Evolutionary conservation across 2,329 filamentous ascomycete species (phyloP), one percentile per base, ranked within the genome.

Genomic region (Penicillium sp.): DNA sequence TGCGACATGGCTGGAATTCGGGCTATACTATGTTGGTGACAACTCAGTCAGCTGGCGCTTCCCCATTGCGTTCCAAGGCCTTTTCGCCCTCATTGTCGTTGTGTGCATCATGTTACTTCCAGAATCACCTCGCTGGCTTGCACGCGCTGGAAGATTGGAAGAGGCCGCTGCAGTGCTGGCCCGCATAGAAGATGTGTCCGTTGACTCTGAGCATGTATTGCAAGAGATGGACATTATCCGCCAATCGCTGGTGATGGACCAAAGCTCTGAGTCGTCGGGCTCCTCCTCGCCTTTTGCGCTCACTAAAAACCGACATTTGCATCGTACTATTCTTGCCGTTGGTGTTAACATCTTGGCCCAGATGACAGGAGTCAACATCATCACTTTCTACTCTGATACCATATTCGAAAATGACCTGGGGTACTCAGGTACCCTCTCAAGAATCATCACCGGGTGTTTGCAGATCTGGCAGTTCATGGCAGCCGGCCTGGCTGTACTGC

Each of bases 61-160:
- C n/a, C 67, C 67, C 2, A 67, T 71, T 44, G 66, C 64, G 13
- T 61, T 67, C 40, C 66, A 72, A 55, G 62, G 69, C 9, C 34
- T 79, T 43, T 72, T 79, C 21, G 78, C 58, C 9, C 46, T 63
- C 9, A 32, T 63, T n/a, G 62, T 64, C n/a, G 58, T 63, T 14
- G 55, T 52, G 3, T 56, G 56, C 13, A 57, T 65, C n/a, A 40
- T 62, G 1, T 58, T 63, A 3, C 66, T 82, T 2, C 81, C 80
- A 4, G 81, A 84, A 54, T 81, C 78, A 0, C 81, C 81, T 2
- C 73, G 81, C 47, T 83, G 80, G 77, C 69, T 84, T 5, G 76
- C 83, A 13, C 65, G 80, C 21, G 77, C 78, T 50, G 81, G 79
- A 24, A 70, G 74, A n/a, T 75, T 81, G 54, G 74, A 71, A 51